Percentiles rank a stretch among this genome's conserved stretches.
Evolutionary conservation across 371 early-diverging fungal genomes (phyloP).

Genomic region (Apophysomyces sp.): DNA sequence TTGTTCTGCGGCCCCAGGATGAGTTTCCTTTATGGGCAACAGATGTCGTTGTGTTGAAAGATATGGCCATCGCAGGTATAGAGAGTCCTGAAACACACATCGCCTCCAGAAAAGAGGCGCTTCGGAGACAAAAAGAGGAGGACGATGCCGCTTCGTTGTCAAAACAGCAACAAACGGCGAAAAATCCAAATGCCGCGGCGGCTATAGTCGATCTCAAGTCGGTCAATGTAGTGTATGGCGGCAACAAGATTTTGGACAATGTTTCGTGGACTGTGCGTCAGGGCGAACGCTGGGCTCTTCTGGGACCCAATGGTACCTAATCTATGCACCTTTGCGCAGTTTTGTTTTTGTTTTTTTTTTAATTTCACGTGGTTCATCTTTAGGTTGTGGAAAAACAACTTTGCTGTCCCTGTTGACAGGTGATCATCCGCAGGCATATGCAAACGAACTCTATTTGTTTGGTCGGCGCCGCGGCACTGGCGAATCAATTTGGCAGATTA

Average conservation of each 20-base stretch:
- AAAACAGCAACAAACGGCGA: too few relatives aligned
- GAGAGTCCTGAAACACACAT: conserved; percentile 29
- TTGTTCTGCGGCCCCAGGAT: conserved; percentile 59
- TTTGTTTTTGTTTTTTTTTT: too few relatives aligned
- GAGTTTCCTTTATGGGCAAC: conserved; percentile 59
- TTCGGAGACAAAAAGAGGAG: conserved; percentile 6
- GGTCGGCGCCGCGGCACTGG: conserved; percentile 57
- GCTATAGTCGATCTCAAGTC: conserved; percentile 45
- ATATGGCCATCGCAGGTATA: conserved; percentile 25
- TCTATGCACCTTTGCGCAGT: too few relatives aligned
- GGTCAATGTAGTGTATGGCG: conserved; percentile 48
- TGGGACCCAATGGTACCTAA: conserved; percentile 50
- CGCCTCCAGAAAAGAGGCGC: background rate
- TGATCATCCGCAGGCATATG: conserved; percentile 67
- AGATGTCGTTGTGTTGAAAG: conserved; percentile 43
- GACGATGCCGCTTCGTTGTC: conserved; percentile 4
- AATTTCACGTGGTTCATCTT: background rate
- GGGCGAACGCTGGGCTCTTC: conserved; percentile 58
- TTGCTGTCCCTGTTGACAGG: conserved; percentile 59
- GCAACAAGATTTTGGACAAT: conserved; percentile 41
- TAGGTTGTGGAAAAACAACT: conserved; percentile 63
- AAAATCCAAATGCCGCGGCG: background rate
- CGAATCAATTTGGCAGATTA: conserved; percentile 62
- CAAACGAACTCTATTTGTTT: conserved; percentile 56
- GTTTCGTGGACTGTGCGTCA: conserved; percentile 52